A percentile compares a stretch with the other conserved stretches of the same genome.
Conservation (phyloP, 177 flowering plant genomes). For the Tripterygium wilfordii region DNA sequence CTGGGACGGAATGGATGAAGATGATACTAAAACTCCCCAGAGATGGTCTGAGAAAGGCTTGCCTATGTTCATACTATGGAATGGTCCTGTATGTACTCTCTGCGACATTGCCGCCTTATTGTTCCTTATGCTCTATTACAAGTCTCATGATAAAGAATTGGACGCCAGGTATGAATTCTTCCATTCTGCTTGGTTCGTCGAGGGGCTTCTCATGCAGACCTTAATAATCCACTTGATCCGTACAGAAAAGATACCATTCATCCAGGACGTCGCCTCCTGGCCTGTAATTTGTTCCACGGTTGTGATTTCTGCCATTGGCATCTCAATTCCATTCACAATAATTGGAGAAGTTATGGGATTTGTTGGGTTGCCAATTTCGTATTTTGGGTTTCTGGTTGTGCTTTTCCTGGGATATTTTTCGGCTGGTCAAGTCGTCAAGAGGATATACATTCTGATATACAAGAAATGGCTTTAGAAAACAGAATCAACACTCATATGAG, state of each 20-base stretch:
- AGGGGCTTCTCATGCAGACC: slow-evolving; percentile 79
- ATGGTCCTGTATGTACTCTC: slow-evolving; percentile 58
- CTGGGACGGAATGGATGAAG: slow-evolving; percentile 79
- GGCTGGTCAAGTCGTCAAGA: slow-evolving; percentile 62
- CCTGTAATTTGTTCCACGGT: slow-evolving; percentile 60
- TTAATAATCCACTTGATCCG: slow-evolving; percentile 61
- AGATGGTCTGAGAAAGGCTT: slow-evolving; percentile 54
- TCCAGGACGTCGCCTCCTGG: slow-evolving; percentile 71
- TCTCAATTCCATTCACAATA: slow-evolving; percentile 47
- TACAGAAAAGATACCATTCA: slow-evolving; percentile 72
- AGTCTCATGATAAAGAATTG: not conserved
- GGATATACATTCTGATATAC: slow-evolving; percentile 42
- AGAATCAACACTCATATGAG: not conserved
- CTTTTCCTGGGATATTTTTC: slow-evolving; percentile 58
- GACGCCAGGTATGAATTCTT: slow-evolving; percentile 28
- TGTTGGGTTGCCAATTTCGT: slow-evolving; percentile 42
- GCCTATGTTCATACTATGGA: slow-evolving; percentile 59
- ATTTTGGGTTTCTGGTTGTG: slow-evolving; percentile 57
- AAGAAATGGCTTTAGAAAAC: slow-evolving; percentile 51
- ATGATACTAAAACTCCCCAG: slow-evolving; percentile 46
- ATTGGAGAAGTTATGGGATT: slow-evolving; percentile 51
- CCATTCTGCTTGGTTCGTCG: slow-evolving; percentile 57
- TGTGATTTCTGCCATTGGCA: slow-evolving; percentile 52
- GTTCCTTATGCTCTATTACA: slow-evolving; percentile 50
- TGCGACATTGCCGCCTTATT: slow-evolving; percentile 44